Percentiles rank a stretch among this genome's conserved stretches.
Conservation (phyloP, 805 yeast genomes). For the Candida saitoana region DNA sequence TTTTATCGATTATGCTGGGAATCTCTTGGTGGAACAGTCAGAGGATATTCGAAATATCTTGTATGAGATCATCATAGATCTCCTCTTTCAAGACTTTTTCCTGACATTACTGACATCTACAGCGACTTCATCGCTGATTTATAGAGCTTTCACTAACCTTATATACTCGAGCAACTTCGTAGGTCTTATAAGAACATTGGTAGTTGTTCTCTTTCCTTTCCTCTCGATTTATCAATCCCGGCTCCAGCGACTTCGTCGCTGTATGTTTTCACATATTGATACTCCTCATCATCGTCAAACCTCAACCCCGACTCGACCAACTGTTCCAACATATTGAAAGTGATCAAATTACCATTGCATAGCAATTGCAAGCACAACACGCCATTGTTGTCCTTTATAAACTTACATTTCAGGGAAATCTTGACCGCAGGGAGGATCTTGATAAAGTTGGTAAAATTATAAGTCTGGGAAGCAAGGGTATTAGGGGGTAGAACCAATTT, state of each 20-base stretch:
- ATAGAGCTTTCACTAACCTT: too few species aligned
- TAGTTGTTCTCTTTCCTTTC: background rate
- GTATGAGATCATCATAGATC: too few species aligned
- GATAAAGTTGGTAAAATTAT: conserved; percentile 30
- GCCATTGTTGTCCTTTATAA: conserved; percentile 33
- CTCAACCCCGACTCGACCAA: conserved; percentile 6
- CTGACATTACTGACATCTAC: too few species aligned
- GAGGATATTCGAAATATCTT: too few species aligned
- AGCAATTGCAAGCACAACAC: conserved; percentile 35
- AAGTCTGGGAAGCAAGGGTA: conserved; percentile 16
- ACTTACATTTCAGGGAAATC: conserved; percentile 36
- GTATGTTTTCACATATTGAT: conserved; percentile 1
- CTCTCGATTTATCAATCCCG: background rate
- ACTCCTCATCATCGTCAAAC: conserved; percentile 4
- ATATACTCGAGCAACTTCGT: too few species aligned
- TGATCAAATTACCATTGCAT: conserved; percentile 33
- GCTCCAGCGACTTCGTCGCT: background rate
- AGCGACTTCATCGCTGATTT: too few species aligned
- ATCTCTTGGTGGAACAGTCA: too few species aligned
- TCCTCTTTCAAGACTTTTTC: too few species aligned
- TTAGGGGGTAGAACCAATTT: conserved; percentile 42
- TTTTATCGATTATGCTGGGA: too few species aligned
- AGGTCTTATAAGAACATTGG: background rate
- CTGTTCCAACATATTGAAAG: conserved; percentile 37
- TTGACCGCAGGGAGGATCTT: conserved; percentile 34